Conservation (phyloP, 805 yeast genomes). For the Wickerhamiella vanderwaltii region DNA sequence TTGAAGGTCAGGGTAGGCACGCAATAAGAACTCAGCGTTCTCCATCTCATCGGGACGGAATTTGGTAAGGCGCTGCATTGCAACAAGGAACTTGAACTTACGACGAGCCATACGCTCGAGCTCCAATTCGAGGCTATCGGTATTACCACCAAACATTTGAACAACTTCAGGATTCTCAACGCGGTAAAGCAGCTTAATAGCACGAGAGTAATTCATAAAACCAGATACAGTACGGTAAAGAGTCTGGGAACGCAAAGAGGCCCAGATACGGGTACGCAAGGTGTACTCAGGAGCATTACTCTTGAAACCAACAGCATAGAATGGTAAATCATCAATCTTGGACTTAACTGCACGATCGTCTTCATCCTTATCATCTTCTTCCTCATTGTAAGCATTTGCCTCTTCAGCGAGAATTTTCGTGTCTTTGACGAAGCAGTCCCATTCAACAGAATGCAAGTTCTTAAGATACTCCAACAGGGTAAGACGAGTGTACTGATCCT, state of each 20-base stretch:
- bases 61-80: constrained; percentile 73
- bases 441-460: constrained; percentile 90
- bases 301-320: constrained; percentile 93
- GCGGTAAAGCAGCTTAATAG: constrained; percentile 82
- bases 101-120: constrained; percentile 71
- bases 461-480: constrained; percentile 88
- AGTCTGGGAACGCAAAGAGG: constrained; percentile 93
- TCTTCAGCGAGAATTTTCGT: constrained; percentile 92
- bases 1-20: constrained; percentile 56
- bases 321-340: constrained; percentile 84
- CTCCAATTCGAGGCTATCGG: constrained; percentile 91
- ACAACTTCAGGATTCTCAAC: constrained; percentile 92
- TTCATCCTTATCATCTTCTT: constrained; percentile 34
- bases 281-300: constrained; percentile 96
- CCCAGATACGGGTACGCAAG: constrained; percentile 95
- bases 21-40: constrained; percentile 54
- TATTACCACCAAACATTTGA: constrained; percentile 97
- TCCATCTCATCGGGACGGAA: constrained; percentile 54
- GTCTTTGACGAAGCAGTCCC: constrained; percentile 96
- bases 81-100: constrained; percentile 67
- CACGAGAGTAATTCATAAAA: constrained; percentile 96
- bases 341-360: constrained; percentile 65
- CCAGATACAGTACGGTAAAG: constrained; percentile 95
- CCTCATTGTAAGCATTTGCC: constrained; percentile 61
- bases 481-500: constrained; percentile 90